A percentile compares a stretch with the other conserved stretches of the same genome.
phyloP scores from a whole-genome alignment of 768 basidiomycete species.

The Gymnopilus dilepis region DNA sequence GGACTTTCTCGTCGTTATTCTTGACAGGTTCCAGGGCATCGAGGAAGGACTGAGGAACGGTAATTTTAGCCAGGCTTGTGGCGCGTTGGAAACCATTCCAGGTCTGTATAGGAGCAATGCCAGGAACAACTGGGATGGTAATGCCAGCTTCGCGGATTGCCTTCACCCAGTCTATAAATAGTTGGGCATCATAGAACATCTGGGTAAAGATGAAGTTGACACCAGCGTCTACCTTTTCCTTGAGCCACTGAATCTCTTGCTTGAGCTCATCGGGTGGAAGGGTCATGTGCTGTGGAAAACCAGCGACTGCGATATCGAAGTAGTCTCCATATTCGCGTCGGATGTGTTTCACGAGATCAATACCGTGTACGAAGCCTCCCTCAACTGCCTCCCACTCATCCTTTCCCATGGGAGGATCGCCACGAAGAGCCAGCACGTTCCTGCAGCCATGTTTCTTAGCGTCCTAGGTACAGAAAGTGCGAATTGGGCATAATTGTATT shows the following conservation, averaged over 20 bases:
- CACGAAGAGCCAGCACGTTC: conserved; percentile 92
- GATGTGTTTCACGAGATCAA: conserved; percentile 92
- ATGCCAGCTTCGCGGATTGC: conserved; percentile 84
- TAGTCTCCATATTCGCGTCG: conserved; percentile 84
- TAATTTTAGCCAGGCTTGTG: conserved; percentile 76
- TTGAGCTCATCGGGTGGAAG: conserved; percentile 76
- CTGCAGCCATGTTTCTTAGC: conserved; percentile 89
- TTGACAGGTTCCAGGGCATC: conserved; percentile 85
- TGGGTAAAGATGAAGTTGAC: conserved; percentile 96
- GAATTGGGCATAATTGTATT: not conserved
- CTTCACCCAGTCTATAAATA: conserved; percentile 93
- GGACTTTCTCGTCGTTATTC: conserved; percentile 92
- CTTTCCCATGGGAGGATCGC: conserved; percentile 89
- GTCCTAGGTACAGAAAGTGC: conserved; percentile 55
- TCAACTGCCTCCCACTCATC: conserved; percentile 93
- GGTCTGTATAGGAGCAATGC: conserved; percentile 94
- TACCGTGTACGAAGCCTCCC: conserved; percentile 87
- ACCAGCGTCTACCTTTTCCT: conserved; percentile 91
- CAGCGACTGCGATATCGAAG: conserved; percentile 94
- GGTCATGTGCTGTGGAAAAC: conserved; percentile 85
- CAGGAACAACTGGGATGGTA: conserved; percentile 88
- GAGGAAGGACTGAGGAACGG: conserved; percentile 76
- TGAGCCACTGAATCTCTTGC: conserved; percentile 83
- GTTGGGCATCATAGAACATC: conserved; percentile 94
- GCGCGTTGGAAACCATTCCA: conserved; percentile 94